Percentiles rank a stretch among this genome's conserved stretches.
Evolutionary conservation across 1,284 basidiomycete species (phyloP).

Genomic region (Austroboletus rostrupii): DNA sequence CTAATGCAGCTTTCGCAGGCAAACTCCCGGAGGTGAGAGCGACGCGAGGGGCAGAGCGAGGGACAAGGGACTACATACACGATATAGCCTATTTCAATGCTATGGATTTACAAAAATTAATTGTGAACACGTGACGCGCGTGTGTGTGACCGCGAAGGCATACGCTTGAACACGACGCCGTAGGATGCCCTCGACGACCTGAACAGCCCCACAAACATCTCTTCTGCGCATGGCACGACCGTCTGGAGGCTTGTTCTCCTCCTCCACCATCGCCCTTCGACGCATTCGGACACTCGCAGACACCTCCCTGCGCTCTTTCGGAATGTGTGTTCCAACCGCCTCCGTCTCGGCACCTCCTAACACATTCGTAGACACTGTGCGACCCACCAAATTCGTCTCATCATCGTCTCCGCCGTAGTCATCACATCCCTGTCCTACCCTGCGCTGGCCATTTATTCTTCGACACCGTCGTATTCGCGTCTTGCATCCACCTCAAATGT

Average conservation of each 20-base stretch:
- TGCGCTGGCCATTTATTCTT: slow-evolving; percentile 80
- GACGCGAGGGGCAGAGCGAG: background rate
- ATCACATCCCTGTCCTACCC: slow-evolving; percentile 96
- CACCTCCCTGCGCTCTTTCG: slow-evolving; percentile 64
- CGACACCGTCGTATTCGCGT: slow-evolving; percentile 61
- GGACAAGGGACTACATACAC: slow-evolving; percentile 17
- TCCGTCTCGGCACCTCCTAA: slow-evolving; percentile 7
- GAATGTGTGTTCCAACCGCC: slow-evolving; percentile 53
- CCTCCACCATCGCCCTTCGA: slow-evolving; percentile 22
- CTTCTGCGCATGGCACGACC: slow-evolving; percentile 24
- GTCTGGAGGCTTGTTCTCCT: slow-evolving; percentile 15
- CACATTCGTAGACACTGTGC: slow-evolving; percentile 65
- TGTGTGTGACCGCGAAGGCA: background rate
- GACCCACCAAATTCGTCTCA: slow-evolving; percentile 88
- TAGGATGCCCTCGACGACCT: slow-evolving; percentile 18
- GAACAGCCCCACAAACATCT: slow-evolving; percentile 8
- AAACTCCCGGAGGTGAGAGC: slow-evolving; percentile 15
- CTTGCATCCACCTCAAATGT: slow-evolving; percentile 53
- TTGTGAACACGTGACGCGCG: slow-evolving; percentile 17
- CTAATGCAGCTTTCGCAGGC: slow-evolving; percentile 39
- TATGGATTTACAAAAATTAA: background rate
- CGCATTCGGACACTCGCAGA: slow-evolving; percentile 43
- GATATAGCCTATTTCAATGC: slow-evolving; percentile 10
- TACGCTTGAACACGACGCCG: too few relatives aligned
- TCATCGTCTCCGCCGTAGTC: slow-evolving; percentile 89